These are phyloP conservation scores for Phytomonas francai DNA, from an alignment of 208 protist species.

Conservation along the genomic window DNA sequence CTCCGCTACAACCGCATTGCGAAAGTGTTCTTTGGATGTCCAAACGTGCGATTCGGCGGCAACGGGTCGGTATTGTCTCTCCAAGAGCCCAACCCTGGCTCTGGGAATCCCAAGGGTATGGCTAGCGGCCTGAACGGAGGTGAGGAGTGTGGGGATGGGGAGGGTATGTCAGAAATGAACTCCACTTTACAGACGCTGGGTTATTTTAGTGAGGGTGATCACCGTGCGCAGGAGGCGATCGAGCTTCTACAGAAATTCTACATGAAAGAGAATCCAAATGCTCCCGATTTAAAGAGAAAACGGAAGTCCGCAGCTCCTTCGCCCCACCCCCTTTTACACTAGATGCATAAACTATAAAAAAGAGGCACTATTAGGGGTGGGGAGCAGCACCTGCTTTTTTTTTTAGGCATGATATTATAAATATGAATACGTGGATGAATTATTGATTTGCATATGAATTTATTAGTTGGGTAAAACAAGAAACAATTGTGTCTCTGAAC, in stretches of 20 bases:
- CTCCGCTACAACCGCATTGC: constrained; percentile 64
- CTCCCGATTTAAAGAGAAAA: constrained; percentile 60
- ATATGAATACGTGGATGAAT: not conserved
- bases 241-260: constrained; percentile 79
- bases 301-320: constrained; percentile 21
- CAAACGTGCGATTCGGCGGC: constrained; percentile 93
- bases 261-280: constrained; percentile 61
- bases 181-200: constrained; percentile 5
- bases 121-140: not conserved
- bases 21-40: constrained; percentile 87
- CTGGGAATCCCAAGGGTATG: not conserved
- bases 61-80: constrained; percentile 85
- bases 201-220: constrained; percentile 64
- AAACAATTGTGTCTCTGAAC: too few relatives aligned
- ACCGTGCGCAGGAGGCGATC: constrained; percentile 51
- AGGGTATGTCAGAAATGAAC: not conserved
- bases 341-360: not conserved
- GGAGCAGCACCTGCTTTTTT: not conserved
- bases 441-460: too few relatives aligned
- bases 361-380: not conserved
- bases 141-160: constrained; percentile 1
- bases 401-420: too few relatives aligned
- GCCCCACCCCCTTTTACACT: not conserved
- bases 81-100: constrained; percentile 19
- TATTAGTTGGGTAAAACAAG: too few relatives aligned